Evolutionary conservation across 345 rosid genomes (phyloP).

Genomic region (Dovyalis caffra): DNA sequence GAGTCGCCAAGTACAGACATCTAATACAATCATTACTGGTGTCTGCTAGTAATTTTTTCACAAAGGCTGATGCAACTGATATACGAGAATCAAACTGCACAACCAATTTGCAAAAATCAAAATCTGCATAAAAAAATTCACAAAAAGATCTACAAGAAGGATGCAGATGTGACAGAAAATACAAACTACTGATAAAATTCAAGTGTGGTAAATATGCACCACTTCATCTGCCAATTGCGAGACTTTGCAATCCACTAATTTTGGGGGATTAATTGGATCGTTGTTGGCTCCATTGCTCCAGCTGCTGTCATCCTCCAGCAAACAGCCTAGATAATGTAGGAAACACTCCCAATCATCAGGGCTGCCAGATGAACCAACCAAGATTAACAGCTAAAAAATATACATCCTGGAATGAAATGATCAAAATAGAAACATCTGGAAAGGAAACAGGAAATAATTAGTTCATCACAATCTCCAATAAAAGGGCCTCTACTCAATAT

Average conservation of each 20-base stretch:
- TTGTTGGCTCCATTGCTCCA: conserved; percentile 41
- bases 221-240: conserved; percentile 67
- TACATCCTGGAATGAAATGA: neutral
- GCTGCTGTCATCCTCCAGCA: conserved; percentile 81
- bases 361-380: conserved; percentile 52
- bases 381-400: conserved; percentile 30
- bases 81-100: conserved; percentile 81
- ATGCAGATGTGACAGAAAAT: neutral
- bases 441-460: neutral
- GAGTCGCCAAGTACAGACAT: conserved; percentile 68
- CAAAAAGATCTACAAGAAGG: neutral
- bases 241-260: conserved; percentile 51
- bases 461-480: neutral
- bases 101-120: conserved; percentile 20
- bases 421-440: neutral
- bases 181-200: conserved; percentile 14
- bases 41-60: conserved; percentile 59
- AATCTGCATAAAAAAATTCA: conserved; percentile 13
- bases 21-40: conserved; percentile 49
- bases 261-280: conserved; percentile 47
- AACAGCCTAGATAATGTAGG: conserved; percentile 84
- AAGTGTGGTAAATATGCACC: conserved; percentile 45
- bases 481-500: neutral
- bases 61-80: conserved; percentile 60
- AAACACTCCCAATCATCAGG: conserved; percentile 99